Conservation (phyloP, 75 land plant species). For the Gnetum montanum region DNA sequence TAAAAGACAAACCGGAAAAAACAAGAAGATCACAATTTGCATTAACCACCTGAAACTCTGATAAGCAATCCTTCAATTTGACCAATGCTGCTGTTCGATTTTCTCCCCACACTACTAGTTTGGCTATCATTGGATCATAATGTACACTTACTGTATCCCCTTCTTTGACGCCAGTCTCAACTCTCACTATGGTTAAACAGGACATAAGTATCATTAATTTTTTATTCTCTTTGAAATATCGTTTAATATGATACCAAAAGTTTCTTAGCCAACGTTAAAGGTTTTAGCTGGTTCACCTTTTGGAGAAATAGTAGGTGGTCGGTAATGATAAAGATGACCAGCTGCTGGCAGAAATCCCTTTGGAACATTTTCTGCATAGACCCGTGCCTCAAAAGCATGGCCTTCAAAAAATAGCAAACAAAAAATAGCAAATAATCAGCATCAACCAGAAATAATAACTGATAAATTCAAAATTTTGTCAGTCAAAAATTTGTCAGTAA, state of each 20-base stretch:
- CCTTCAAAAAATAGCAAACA: slow-evolving; percentile 29
- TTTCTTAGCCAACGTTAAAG: too few relatives aligned
- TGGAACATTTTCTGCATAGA: slow-evolving; percentile 97
- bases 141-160: slow-evolving; percentile 84
- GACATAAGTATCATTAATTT: too few relatives aligned
- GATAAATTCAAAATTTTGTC: not conserved
- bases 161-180: slow-evolving; percentile 89
- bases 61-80: slow-evolving; percentile 65
- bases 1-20: too few relatives aligned
- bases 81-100: slow-evolving; percentile 69
- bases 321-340: slow-evolving; percentile 79
- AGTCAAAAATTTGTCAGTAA: not conserved
- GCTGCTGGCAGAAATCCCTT: slow-evolving; percentile 97
- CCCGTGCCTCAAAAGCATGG: slow-evolving; percentile 96
- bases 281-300: too few relatives aligned
- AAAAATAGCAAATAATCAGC: not conserved
- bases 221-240: too few relatives aligned
- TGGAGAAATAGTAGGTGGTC: slow-evolving; percentile 54
- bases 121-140: slow-evolving; percentile 99
- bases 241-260: too few relatives aligned
- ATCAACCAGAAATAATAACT: not conserved
- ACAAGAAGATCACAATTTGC: not conserved
- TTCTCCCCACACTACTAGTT: slow-evolving; percentile 92
- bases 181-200: slow-evolving; percentile 67
- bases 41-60: slow-evolving; percentile 66